phyloP scores from a whole-genome alignment of 2,329 filamentous ascomycete genomes.

The Samsoniella hepiali region DNA sequence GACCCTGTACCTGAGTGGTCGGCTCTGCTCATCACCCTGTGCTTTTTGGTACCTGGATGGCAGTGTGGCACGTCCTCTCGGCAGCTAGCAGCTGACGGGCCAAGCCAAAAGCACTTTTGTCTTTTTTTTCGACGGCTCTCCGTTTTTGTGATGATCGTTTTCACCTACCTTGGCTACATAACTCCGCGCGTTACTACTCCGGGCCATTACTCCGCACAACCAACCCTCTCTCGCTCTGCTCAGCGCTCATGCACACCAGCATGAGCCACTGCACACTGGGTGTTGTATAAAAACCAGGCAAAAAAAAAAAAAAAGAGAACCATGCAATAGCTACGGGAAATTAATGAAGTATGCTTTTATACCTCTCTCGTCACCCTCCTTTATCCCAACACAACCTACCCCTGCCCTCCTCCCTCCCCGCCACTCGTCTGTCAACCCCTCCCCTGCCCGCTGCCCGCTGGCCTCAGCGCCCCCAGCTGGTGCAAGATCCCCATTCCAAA shows the following conservation, averaged over 20 bases:
- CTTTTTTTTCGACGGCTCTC: neutral
- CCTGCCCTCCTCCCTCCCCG: neutral
- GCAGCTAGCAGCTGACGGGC: conserved; percentile 6
- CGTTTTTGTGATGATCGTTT: neutral
- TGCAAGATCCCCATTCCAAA: neutral
- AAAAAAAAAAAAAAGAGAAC: neutral
- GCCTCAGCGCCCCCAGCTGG: neutral
- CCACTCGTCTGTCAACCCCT: too few relatives aligned
- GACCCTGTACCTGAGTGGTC: too few relatives aligned
- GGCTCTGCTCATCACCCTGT: too few relatives aligned
- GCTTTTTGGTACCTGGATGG: too few relatives aligned
- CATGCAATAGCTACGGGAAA: neutral
- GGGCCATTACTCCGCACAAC: neutral
- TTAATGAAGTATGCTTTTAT: neutral
- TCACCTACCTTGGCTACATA: too few relatives aligned
- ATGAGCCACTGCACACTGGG: too few relatives aligned
- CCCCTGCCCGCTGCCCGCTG: too few relatives aligned
- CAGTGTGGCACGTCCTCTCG: neutral
- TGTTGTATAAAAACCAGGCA: neutral
- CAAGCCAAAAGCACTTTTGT: conserved; percentile 6
- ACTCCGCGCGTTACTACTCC: neutral
- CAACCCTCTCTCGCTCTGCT: neutral
- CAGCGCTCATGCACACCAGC: too few relatives aligned
- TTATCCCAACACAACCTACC: neutral
- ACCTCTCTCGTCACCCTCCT: neutral